A percentile compares a stretch with the other conserved stretches of the same genome.
These are phyloP conservation scores for Mycena epipterygia DNA, from an alignment of 768 basidiomycete genomes.

Conservation along the genomic window DNA sequence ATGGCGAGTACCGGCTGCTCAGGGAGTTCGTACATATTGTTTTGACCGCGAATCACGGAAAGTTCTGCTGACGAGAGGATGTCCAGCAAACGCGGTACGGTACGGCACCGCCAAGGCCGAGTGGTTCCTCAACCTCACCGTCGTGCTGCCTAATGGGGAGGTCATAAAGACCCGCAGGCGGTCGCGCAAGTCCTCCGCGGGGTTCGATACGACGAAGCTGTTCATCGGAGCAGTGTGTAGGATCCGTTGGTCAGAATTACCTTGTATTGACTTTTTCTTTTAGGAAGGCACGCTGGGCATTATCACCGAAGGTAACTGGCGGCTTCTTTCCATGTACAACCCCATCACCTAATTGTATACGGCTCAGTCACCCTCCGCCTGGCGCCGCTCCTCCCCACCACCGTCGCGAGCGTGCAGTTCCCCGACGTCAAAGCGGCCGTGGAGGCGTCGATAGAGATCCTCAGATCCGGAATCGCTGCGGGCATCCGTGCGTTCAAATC, in stretches of 20 bases:
- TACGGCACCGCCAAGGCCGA: constrained; percentile 93
- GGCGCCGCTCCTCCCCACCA: constrained; percentile 85
- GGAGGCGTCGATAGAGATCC: constrained; percentile 79
- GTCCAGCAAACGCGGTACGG: constrained; percentile 81
- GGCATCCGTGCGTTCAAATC: constrained; percentile 7
- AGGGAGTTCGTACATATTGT: constrained; percentile 72
- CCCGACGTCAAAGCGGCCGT: constrained; percentile 82
- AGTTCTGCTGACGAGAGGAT: neutral
- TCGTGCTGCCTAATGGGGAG: constrained; percentile 90
- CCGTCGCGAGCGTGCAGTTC: constrained; percentile 87
- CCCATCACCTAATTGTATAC: too few species aligned
- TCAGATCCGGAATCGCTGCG: constrained; percentile 13
- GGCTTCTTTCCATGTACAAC: neutral
- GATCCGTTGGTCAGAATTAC: neutral
- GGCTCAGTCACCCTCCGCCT: constrained; percentile 81
- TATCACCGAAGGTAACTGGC: constrained; percentile 87
- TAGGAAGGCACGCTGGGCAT: constrained; percentile 83
- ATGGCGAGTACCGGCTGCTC: constrained; percentile 92
- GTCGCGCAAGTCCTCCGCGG: constrained; percentile 88
- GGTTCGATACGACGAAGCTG: constrained; percentile 87
- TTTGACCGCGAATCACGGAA: neutral
- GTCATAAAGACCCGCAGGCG: constrained; percentile 90
- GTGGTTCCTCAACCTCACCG: constrained; percentile 94
- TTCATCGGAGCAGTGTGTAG: constrained; percentile 78
- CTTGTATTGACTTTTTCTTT: constrained; percentile 51